Evolutionary conservation across 208 protist species (phyloP), one percentile per base, ranked within the genome.

Genomic region (Leishmania gerbilli): DNA sequence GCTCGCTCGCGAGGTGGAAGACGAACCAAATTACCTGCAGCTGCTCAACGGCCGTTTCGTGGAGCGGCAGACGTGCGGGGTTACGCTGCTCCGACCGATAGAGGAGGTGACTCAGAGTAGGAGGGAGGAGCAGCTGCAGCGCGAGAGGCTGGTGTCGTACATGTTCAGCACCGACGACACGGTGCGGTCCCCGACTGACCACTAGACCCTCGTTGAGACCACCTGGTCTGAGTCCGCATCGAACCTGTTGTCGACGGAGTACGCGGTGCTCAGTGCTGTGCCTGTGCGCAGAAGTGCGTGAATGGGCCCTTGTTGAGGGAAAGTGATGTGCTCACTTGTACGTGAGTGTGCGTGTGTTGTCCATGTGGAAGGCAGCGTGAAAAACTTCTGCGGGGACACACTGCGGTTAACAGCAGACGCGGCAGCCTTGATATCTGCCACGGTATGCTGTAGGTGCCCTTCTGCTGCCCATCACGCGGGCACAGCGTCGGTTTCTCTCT

Each of bases 11-110:
- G 86, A 87, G 60, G 77, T 97, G 77, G 83, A 86, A 53, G 76
- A 90, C 40, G 88, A 93, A 27, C 92, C 91, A 11, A 88, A 93
- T 77, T 97, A 88, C 72, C 6, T 97, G 55, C 95, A 97, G 79
- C 85, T 97, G 55, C 86, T 97, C 45, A 95, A 90, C 51, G 95
- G 95, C 6, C 83, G 92, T 19, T 97, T 95, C 84, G 89, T 97
- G 74, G 92, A 97, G 83, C 84, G 86, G 58, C 81, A 92, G 65
- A 96, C 92, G 71, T 97, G 95, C 69, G 93, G 95, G 47, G 90
- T 96, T 53, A 47, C 68, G 60, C 88, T 96, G 8, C 83, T 93
- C 68, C 85, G 85, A 27, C 92, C 92, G 1, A n/a, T 91, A 31
- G 89, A 92, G 78, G 89, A 93, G 77, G 84, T 92, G 55, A 69